These are phyloP conservation scores for Jacaranda copaia DNA, from an alignment of 257 asterid species.

Conservation along the genomic window DNA sequence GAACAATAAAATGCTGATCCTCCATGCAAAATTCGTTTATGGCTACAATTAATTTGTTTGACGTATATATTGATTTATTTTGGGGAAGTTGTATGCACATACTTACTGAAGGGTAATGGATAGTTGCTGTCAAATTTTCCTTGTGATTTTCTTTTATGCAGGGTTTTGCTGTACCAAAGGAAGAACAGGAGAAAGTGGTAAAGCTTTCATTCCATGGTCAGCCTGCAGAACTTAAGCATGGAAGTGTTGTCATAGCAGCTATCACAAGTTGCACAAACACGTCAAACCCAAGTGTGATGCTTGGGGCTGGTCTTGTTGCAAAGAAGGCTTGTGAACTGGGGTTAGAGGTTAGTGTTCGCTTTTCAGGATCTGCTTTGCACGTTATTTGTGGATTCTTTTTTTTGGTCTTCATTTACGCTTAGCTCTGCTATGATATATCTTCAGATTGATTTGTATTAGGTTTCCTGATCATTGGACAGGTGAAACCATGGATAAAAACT, in stretches of 20 bases:
- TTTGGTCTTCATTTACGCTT: not conserved
- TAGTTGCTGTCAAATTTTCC: too few species aligned
- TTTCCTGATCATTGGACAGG: constrained; percentile 53
- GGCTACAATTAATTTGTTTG: not conserved
- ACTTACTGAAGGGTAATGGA: too few species aligned
- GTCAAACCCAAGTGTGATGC: constrained; percentile 98
- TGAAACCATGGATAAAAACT: constrained; percentile 96
- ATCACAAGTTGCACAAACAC: constrained; percentile 97
- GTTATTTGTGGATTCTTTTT: not conserved
- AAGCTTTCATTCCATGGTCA: constrained; percentile 73
- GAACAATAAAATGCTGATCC: not conserved
- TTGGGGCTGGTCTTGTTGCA: constrained; percentile 97
- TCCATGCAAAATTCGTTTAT: not conserved
- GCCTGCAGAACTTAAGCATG: constrained; percentile 88
- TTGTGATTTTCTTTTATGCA: constrained; percentile 40
- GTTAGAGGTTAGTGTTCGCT: constrained; percentile 67
- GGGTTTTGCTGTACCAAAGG: constrained; percentile 89
- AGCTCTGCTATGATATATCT: not conserved
- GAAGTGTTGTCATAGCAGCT: constrained; percentile 95
- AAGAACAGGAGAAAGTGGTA: constrained; percentile 77
- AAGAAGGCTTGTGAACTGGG: constrained; percentile 95
- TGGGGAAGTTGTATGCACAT: not conserved
- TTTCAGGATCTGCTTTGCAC: not conserved
- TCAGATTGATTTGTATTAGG: not conserved
- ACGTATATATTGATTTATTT: not conserved